A percentile compares a stretch with the other conserved stretches of the same genome.
phyloP scores from a whole-genome alignment of 345 rosid genomes.

The Populus simonii region DNA sequence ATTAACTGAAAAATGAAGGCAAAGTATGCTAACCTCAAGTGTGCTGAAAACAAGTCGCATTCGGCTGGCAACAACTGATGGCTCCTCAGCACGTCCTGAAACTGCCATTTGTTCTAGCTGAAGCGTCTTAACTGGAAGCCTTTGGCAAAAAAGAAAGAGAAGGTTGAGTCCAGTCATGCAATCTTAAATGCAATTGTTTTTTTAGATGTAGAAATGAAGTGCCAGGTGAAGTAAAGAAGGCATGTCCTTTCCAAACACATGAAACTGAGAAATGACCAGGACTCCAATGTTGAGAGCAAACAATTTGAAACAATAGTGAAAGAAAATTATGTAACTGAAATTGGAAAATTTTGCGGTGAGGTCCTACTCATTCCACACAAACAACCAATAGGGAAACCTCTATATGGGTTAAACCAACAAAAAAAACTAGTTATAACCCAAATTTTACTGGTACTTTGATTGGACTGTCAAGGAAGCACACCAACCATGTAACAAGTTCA shows the following conservation, averaged over 20 bases:
- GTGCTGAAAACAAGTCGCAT: constrained; percentile 87
- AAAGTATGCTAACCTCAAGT: constrained; percentile 59
- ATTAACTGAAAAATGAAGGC: not conserved
- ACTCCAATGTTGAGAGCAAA: no score
- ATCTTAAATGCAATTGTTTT: not conserved
- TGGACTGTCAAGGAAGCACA: not conserved
- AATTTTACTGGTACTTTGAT: no score
- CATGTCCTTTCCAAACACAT: not conserved
- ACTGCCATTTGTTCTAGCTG: constrained; percentile 95
- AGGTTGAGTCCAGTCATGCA: not conserved
- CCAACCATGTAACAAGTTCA: not conserved
- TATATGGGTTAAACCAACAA: not conserved
- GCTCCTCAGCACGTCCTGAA: constrained; percentile 69
- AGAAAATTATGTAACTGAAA: no score
- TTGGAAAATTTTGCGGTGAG: no score
- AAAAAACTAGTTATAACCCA: no score
- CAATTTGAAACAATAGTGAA: no score
- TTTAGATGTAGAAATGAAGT: not conserved
- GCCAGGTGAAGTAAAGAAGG: not conserved
- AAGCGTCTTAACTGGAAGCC: constrained; percentile 97
- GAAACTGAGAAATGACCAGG: no score
- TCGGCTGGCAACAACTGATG: constrained; percentile 83
- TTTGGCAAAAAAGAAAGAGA: constrained; percentile 16
- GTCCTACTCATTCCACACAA: no score
- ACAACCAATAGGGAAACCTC: not conserved